Evolutionary conservation across 2,329 filamentous ascomycete species (phyloP), one percentile per base, ranked within the genome.

Genomic region (Fusarium brevicatenulatum): DNA sequence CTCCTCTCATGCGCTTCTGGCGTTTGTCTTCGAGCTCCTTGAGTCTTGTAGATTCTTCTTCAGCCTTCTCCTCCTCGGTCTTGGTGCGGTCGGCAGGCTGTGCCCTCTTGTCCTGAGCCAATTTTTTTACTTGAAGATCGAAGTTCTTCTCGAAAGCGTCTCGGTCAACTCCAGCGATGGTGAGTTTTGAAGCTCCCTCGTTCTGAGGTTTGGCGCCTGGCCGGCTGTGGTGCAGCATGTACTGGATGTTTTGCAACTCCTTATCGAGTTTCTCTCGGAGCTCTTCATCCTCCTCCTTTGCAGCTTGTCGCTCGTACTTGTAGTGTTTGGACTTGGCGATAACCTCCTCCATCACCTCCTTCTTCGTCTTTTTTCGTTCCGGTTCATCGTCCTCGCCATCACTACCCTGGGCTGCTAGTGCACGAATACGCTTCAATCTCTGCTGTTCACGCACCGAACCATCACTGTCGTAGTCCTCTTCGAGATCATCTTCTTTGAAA

Each of bases 311-410:
- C 83, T 98, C 95, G 79, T 95, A 95, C 83, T 97, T 98, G 87
- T 98, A 89, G 70, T 93, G 87, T 80, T 99, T 99, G 2, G 95
- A 98, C 83, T 99, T 99, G 68, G 95, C 94, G 74, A 99, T 98
- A 69, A 99, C 88, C 82, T 99, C 97, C 78, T 97, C 93, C 94
- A 98, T 98, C 55, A 99, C 93, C 82, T 99, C 96, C 60, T 96
- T 93, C 83, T 98, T 98, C 7, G 92, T 92, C 85, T 98, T 99
- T 82, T 97, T 98, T 66, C 92, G 89, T 77, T 95, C 92, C 1
- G 94, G 95, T 71, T 91, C 85, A 25, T 86, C 86, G 10, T 83
- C 85, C 6, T 85, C 86, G n/a, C 83, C 85, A 7, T 85, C 86
- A 56, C 86, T 84, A 2, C 84, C 86, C 36, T 85, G 82, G 28